Evolutionary conservation across 106 monocot species (phyloP).

Genomic region (Apostasia ramifera): DNA sequence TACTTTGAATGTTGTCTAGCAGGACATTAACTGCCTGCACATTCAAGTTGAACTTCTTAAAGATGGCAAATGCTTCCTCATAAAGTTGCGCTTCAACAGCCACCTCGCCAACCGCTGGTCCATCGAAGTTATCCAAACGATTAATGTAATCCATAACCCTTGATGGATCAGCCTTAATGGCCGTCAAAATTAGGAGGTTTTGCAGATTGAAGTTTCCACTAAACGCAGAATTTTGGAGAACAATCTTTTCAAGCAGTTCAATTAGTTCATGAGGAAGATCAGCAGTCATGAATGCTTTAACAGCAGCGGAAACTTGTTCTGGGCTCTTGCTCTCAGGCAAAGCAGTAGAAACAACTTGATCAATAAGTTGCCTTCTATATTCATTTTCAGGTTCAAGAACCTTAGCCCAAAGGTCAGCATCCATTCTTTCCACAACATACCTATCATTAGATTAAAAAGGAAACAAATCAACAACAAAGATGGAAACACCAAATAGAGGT

Average conservation of each 20-base stretch:
- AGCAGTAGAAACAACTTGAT: constrained; percentile 93
- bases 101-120: constrained; percentile 96
- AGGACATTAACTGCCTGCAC: constrained; percentile 92
- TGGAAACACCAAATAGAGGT: neutral
- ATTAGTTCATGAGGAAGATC: constrained; percentile 86
- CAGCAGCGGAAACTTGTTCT: constrained; percentile 81
- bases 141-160: constrained; percentile 98
- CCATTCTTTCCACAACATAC: constrained; percentile 99
- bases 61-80: constrained; percentile 98
- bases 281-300: constrained; percentile 88
- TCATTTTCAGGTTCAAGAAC: constrained; percentile 93
- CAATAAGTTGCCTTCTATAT: constrained; percentile 88
- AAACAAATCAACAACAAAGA: neutral
- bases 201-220: constrained; percentile 97
- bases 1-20: constrained; percentile 80
- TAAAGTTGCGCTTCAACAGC: constrained; percentile 93
- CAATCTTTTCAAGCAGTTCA: constrained; percentile 85
- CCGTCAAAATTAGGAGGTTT: constrained; percentile 89
- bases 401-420: constrained; percentile 91
- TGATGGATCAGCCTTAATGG: constrained; percentile 92
- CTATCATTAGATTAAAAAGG: constrained; percentile 27
- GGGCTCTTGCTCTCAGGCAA: constrained; percentile 94
- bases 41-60: constrained; percentile 97
- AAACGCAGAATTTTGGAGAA: constrained; percentile 75
- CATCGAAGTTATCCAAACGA: constrained; percentile 96